These are phyloP conservation scores for Aspergillus fijiensis DNA, from an alignment of 2,329 filamentous ascomycete genomes.

Conservation along the genomic window DNA sequence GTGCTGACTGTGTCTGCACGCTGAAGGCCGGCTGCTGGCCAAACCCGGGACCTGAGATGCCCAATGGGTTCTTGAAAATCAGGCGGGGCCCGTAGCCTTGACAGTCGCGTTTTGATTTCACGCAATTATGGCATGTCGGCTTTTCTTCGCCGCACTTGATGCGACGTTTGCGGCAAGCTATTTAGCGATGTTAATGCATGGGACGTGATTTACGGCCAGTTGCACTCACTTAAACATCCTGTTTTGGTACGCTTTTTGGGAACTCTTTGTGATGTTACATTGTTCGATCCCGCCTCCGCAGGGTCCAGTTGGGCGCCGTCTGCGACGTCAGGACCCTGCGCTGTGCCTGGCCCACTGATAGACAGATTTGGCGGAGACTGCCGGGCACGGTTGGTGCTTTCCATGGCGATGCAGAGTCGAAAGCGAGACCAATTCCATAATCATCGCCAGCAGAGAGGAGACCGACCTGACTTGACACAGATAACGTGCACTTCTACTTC, in stretches of 20 bases:
- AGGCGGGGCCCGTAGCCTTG: slow-evolving; percentile 45
- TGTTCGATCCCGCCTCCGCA: slow-evolving; percentile 19
- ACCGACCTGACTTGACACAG: not conserved
- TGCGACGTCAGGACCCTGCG: slow-evolving; percentile 8
- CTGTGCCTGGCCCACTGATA: slow-evolving; percentile 2
- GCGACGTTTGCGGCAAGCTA: slow-evolving; percentile 86
- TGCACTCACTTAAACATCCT: slow-evolving; percentile 74
- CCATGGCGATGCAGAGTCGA: slow-evolving; percentile 11
- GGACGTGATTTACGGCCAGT: not conserved
- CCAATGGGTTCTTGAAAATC: slow-evolving; percentile 43
- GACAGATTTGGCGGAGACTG: slow-evolving; percentile 4
- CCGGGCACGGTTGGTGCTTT: slow-evolving; percentile 11
- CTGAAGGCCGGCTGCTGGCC: slow-evolving; percentile 22
- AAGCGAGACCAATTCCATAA: slow-evolving; percentile 16
- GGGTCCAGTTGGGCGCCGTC: slow-evolving; percentile 1
- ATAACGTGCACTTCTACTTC: not conserved
- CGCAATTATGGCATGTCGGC: slow-evolving; percentile 48
- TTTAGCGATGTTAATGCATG: slow-evolving; percentile 14
- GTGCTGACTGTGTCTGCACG: slow-evolving; percentile 5
- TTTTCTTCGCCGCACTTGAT: slow-evolving; percentile 94
- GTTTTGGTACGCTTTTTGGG: slow-evolving; percentile 80
- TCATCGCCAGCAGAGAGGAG: slow-evolving; percentile 1
- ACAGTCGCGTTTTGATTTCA: slow-evolving; percentile 48
- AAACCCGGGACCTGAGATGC: slow-evolving; percentile 29
- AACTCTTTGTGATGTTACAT: slow-evolving; percentile 24